Percentiles rank a stretch among this genome's conserved stretches.
phyloP scores from a whole-genome alignment of 129 eudicot species.

The Heracleum sosnowskyi region DNA sequence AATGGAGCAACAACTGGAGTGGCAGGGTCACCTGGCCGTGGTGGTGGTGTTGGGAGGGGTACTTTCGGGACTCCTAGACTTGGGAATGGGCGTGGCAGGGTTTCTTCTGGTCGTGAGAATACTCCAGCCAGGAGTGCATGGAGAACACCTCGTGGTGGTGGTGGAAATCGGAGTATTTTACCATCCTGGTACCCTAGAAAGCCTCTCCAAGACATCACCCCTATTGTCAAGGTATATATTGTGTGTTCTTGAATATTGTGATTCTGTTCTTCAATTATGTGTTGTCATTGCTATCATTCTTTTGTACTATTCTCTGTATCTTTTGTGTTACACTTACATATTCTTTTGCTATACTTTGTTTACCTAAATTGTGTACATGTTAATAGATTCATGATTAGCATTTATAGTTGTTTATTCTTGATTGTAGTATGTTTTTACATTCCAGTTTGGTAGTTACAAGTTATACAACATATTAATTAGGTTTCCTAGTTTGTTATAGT shows the following conservation, averaged over 20 bases:
- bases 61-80: conserved; percentile 29
- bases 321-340: no score
- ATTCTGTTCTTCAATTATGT: neutral
- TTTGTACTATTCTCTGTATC: no score
- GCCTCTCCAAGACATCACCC: conserved; percentile 64
- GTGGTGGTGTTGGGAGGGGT: conserved; percentile 24
- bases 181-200: conserved; percentile 80
- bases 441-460: neutral
- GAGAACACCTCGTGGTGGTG: conserved; percentile 15
- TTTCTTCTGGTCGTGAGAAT: conserved; percentile 27
- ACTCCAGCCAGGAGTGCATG: conserved; percentile 23
- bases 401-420: no score
- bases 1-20: conserved; percentile 23
- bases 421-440: neutral
- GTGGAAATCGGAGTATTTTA: conserved; percentile 28
- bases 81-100: conserved; percentile 28
- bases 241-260: neutral
- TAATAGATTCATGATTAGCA: neutral
- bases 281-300: no score
- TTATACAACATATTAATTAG: no score
- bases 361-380: no score
- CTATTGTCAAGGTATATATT: conserved; percentile 48
- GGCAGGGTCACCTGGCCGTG: conserved; percentile 15
- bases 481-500: neutral
- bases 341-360: neutral